Conservation (phyloP, 2,329 filamentous ascomycete species). For the Teratosphaeria viscida region DNA sequence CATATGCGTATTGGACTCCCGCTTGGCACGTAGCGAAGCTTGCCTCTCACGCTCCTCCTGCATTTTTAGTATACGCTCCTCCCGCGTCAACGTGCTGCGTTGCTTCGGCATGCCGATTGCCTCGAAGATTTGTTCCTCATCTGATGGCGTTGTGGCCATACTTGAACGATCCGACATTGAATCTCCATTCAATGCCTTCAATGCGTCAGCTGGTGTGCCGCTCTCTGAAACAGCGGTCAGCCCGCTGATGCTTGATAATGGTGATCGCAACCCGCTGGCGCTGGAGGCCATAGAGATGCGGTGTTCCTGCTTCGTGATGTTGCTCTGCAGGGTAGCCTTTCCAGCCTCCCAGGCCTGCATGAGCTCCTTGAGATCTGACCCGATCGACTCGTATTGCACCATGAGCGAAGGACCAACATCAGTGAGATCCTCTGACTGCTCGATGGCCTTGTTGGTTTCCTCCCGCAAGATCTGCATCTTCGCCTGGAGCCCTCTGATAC, state of each 20-base stretch:
- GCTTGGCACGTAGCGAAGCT: conserved; percentile 59
- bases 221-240: conserved; percentile 45
- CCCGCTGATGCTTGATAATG: conserved; percentile 51
- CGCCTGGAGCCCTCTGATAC: conserved; percentile 83
- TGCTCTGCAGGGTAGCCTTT: conserved; percentile 68
- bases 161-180: conserved; percentile 34
- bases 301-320: conserved; percentile 68
- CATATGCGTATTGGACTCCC: conserved; percentile 80
- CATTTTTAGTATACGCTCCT: conserved; percentile 80
- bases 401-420: conserved; percentile 72
- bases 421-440: conserved; percentile 48
- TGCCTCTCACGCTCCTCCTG: conserved; percentile 74
- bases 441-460: conserved; percentile 70
- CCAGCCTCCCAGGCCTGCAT: conserved; percentile 48
- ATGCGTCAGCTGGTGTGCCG: conserved; percentile 55
- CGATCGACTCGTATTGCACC: conserved; percentile 89
- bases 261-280: conserved; percentile 34
- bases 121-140: conserved; percentile 75
- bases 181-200: conserved; percentile 70
- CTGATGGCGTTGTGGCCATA: conserved; percentile 32
- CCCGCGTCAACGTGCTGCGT: conserved; percentile 63
- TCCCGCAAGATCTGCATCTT: conserved; percentile 88
- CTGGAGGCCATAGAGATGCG: conserved; percentile 43
- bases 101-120: conserved; percentile 65
- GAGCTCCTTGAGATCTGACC: conserved; percentile 61